Base-by-base conservation (phyloP, 2,329 filamentous ascomycete species). In the Sordariomycetes sp. region DNA sequence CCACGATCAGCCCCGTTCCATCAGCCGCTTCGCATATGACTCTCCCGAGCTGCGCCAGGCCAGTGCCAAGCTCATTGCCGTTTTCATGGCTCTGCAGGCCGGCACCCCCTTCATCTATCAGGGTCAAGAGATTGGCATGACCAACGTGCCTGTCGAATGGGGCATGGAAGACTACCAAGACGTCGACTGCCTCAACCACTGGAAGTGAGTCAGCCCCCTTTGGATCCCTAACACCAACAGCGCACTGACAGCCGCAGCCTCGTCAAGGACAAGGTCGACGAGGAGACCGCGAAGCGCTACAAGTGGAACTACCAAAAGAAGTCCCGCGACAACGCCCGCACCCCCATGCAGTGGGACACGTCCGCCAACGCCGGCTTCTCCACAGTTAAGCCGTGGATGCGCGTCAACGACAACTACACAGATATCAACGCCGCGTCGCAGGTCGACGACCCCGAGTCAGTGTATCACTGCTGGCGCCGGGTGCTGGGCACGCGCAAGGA, bases 331-430 rank as follows among this genome's bases (percentile, higher is more conserved):
- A 82, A 87, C 51, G 75, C 74, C 7, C 68, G 82, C 30, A 76
- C 78, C 1, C 82, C 82, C 0, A 78, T 87, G 54, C 80, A 85
- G 48, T 87, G 82, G 82, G 66, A 75, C 40, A 47, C 54, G n/a
- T 60, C 56, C 2, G 47, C 58, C 0, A 69, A 85, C 39, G 79
- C 64, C 0, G 82, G 82, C 9, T 87, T 86, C 58, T 77, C 78
- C 1, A 59, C 59, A 2, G 57, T 55, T 8, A 52, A 27, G 20
- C 78, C 81, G 3, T 87, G 82, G 82, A 86, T 86, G 72, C 67
- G 70, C 11, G 70, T 77, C 25, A 78, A 84, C 48, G 71, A 79
- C 36, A 70, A 76, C 48, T 79, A 76, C 50, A 50, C 49, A 3
- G 52, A 60, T n/a, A 62, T 80, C 56, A 87, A 87, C 47, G 79